Percentiles rank a stretch among this genome's conserved stretches.
These are phyloP conservation scores for Gnomoniopsis sp. DNA, from an alignment of 2,329 filamentous ascomycete species.

Conservation along the genomic window DNA sequence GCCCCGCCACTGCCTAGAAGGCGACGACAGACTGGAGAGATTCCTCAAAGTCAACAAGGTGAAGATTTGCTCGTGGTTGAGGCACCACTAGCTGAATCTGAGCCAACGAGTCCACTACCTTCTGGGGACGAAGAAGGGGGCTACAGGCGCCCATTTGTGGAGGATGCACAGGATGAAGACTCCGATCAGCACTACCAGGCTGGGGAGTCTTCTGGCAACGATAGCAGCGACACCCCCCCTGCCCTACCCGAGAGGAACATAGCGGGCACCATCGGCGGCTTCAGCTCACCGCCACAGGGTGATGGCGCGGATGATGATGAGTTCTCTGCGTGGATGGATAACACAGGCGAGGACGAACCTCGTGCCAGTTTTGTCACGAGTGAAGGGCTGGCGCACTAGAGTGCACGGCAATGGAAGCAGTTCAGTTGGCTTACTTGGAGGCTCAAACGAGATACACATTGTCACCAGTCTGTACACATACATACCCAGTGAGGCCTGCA, in stretches of 20 bases:
- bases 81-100: constrained; percentile 57
- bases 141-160: constrained; percentile 31
- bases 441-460: not conserved
- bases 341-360: constrained; percentile 15
- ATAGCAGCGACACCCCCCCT: constrained; percentile 6
- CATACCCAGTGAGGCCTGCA: not conserved
- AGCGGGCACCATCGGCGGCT: not conserved
- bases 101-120: constrained; percentile 48
- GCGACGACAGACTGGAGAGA: constrained; percentile 35
- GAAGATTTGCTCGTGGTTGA: constrained; percentile 62
- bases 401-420: not conserved
- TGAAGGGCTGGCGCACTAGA: constrained; percentile 5
- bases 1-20: constrained; percentile 49
- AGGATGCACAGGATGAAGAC: constrained; percentile 29
- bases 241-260: constrained; percentile 1
- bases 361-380: not conserved
- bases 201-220: not conserved
- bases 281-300: not conserved
- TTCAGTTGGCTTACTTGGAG: not conserved
- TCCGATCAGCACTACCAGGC: not conserved
- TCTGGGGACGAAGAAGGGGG: constrained; percentile 28
- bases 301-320: constrained; percentile 44
- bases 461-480: not conserved
- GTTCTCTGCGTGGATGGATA: constrained; percentile 19
- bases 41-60: constrained; percentile 28